A percentile compares a stretch with the other conserved stretches of the same genome.
Conservation (phyloP, 768 basidiomycete species). For the Coprinopsis cinerea region DNA sequence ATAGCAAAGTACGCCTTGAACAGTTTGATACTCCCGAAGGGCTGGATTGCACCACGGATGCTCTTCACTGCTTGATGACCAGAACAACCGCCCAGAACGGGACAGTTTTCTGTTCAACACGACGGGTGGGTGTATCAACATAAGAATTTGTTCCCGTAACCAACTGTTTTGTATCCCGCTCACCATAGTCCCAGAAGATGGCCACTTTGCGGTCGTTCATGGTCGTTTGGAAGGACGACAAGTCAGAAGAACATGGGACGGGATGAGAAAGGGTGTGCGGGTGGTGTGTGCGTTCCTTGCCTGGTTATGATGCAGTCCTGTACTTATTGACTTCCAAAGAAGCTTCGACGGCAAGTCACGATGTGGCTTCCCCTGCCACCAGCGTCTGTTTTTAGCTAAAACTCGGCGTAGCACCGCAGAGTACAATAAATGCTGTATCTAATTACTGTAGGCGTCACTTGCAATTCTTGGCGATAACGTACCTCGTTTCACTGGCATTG, state of each 20-base stretch:
- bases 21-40: constrained; percentile 23
- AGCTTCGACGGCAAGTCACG: neutral
- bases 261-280: too few species aligned
- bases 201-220: constrained; percentile 13
- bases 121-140: neutral
- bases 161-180: constrained; percentile 1
- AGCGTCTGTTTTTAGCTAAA: neutral
- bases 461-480: too few species aligned
- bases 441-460: too few species aligned
- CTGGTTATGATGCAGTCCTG: too few species aligned
- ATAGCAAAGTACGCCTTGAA: constrained; percentile 29
- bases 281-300: too few species aligned
- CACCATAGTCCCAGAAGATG: constrained; percentile 25
- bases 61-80: constrained; percentile 24
- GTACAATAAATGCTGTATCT: too few species aligned
- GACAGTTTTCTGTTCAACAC: constrained; percentile 25
- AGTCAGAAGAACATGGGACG: too few species aligned
- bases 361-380: constrained; percentile 1
- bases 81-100: constrained; percentile 20
- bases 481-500: too few species aligned
- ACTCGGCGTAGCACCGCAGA: too few species aligned
- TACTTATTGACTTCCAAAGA: neutral
- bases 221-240: neutral
- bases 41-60: constrained; percentile 21
- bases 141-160: neutral